A percentile compares a stretch with the other conserved stretches of the same genome.
Evolutionary conservation across 352 stramenopile genomes (phyloP).

Genomic region (Blastocystis sp.): DNA sequence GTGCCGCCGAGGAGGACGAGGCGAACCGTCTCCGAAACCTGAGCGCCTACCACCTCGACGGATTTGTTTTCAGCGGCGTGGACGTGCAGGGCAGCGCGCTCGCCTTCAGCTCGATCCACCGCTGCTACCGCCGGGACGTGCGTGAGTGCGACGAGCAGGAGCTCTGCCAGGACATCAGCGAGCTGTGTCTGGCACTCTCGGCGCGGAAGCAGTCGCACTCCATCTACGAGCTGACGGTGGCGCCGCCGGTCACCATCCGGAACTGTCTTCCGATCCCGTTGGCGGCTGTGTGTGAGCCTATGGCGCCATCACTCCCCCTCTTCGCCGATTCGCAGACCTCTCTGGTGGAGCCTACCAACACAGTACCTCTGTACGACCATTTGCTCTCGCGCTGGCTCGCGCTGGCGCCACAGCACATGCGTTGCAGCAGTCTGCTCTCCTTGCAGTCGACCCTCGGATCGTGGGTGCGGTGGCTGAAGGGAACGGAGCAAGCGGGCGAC

Average conservation of each 20-base stretch:
- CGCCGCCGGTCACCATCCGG: neutral
- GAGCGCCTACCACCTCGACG: neutral
- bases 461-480: neutral
- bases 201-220: neutral
- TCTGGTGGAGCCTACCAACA: neutral
- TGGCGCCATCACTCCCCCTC: neutral
- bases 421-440: neutral
- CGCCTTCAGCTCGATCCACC: neutral
- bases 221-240: neutral
- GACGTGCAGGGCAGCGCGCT: neutral
- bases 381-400: neutral
- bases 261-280: constrained; percentile 7
- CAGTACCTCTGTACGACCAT: neutral
- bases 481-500: too few species aligned
- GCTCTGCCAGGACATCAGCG: neutral
- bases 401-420: neutral
- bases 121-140: neutral
- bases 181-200: neutral
- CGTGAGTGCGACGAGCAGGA: constrained; percentile 18
- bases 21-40: neutral
- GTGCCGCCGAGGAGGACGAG: neutral
- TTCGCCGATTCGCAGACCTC: neutral
- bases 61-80: constrained; percentile 3
- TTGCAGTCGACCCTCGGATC: neutral
- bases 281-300: neutral